Conservation (phyloP, 139 green algal genomes). For the Picochlorum sp. region DNA sequence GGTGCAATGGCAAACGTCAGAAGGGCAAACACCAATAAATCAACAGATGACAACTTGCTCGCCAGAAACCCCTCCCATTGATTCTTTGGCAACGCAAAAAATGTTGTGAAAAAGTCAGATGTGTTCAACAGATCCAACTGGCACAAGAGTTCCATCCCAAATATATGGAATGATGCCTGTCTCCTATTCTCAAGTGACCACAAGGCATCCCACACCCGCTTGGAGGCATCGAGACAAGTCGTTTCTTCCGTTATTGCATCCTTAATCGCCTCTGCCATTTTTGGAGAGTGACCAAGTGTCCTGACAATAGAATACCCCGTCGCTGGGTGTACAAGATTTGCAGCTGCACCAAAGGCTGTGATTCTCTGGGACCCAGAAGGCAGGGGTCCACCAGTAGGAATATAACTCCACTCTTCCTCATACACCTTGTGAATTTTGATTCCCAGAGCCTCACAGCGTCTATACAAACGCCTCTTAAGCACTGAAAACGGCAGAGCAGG, state of each 20-base stretch:
- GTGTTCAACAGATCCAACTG: slow-evolving; percentile 65
- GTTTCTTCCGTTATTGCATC: slow-evolving; percentile 20
- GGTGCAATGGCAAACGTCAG: slow-evolving; percentile 74
- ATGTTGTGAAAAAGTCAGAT: slow-evolving; percentile 87
- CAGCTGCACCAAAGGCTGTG: slow-evolving; percentile 77
- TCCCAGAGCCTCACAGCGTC: slow-evolving; percentile 52
- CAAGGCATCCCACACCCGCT: slow-evolving; percentile 66
- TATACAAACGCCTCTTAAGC: slow-evolving; percentile 79
- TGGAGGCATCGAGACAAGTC: slow-evolving; percentile 31
- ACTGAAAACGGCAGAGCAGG: slow-evolving; percentile 80
- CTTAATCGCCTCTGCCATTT: slow-evolving; percentile 53
- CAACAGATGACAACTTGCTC: slow-evolving; percentile 54
- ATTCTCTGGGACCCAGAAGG: slow-evolving; percentile 52
- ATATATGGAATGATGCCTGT: slow-evolving; percentile 87
- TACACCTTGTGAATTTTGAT: slow-evolving; percentile 48
- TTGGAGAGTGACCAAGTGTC: slow-evolving; percentile 69
- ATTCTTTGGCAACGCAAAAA: slow-evolving; percentile 72
- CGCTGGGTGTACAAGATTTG: slow-evolving; percentile 85
- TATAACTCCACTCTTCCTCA: slow-evolving; percentile 92
- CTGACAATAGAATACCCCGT: slow-evolving; percentile 89
- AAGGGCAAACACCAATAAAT: slow-evolving; percentile 88
- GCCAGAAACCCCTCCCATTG: slow-evolving; percentile 88
- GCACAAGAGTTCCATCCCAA: slow-evolving; percentile 84
- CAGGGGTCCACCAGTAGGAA: slow-evolving; percentile 80
- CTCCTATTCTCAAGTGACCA: slow-evolving; percentile 75